These are phyloP conservation scores for Hyphodiscus sp. DNA, from an alignment of 2,329 filamentous ascomycete species.

Conservation along the genomic window DNA sequence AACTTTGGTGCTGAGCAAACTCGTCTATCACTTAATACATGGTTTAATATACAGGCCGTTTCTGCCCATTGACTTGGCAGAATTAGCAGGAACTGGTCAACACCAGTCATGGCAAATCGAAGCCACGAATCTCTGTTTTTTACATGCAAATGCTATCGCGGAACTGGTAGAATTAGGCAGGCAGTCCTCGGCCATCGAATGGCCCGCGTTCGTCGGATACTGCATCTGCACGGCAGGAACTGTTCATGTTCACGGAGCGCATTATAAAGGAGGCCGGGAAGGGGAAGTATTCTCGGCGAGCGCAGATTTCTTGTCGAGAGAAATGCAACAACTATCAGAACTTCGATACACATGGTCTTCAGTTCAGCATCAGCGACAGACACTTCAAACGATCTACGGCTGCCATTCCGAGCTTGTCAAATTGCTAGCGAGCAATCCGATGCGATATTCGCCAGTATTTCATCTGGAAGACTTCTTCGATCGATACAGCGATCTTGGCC, in stretches of 20 bases:
- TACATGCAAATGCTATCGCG: conserved; percentile 82
- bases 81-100: conserved; percentile 72
- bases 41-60: conserved; percentile 84
- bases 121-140: conserved; percentile 78
- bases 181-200: conserved; percentile 68
- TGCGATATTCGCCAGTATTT: conserved; percentile 72
- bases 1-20: conserved; percentile 72
- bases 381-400: conserved; percentile 68
- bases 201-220: conserved; percentile 81
- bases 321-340: conserved; percentile 74
- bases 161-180: conserved; percentile 71
- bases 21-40: conserved; percentile 81
- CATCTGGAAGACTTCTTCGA: conserved; percentile 86
- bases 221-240: conserved; percentile 83
- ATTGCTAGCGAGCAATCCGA: conserved; percentile 58
- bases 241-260: conserved; percentile 78
- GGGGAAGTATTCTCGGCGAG: conserved; percentile 49
- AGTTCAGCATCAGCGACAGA: conserved; percentile 73
- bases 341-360: conserved; percentile 70
- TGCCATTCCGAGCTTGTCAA: conserved; percentile 79
- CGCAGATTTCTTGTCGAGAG: conserved; percentile 65
- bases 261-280: conserved; percentile 51
- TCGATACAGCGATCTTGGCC: conserved; percentile 57
- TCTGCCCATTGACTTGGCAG: conserved; percentile 74
- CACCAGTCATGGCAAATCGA: conserved; percentile 93